Evolutionary conservation across 1,284 basidiomycete species (phyloP).

Genomic region (Bondarzewia mesenterica): DNA sequence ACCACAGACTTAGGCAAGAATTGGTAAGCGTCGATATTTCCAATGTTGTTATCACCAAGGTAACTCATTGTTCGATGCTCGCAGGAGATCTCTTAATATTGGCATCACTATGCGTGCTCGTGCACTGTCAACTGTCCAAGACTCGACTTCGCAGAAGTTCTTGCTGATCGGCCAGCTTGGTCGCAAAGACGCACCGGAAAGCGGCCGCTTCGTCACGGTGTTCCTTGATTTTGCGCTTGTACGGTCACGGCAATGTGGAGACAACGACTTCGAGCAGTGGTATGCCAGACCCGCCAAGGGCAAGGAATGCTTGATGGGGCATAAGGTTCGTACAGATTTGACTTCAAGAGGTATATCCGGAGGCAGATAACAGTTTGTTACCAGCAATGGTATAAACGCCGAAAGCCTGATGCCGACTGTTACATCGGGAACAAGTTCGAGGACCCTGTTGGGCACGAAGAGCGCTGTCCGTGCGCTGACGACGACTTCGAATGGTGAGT

Average conservation of each 20-base stretch:
- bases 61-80: too few relatives aligned
- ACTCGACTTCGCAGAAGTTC: slow-evolving; percentile 93
- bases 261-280: slow-evolving; percentile 84
- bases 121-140: slow-evolving; percentile 78
- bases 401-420: slow-evolving; percentile 81
- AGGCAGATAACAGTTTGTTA: not conserved
- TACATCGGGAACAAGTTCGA: slow-evolving; percentile 90
- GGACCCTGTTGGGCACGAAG: slow-evolving; percentile 79
- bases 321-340: slow-evolving; percentile 52
- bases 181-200: slow-evolving; percentile 49
- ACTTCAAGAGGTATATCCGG: not conserved
- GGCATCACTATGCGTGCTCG: slow-evolving; percentile 70
- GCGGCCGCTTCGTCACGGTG: slow-evolving; percentile 66
- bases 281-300: slow-evolving; percentile 62
- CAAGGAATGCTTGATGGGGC: slow-evolving; percentile 89
- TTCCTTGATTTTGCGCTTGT: slow-evolving; percentile 81
- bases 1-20: slow-evolving; percentile 79
- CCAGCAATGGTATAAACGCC: slow-evolving; percentile 89
- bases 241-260: slow-evolving; percentile 62
- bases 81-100: slow-evolving; percentile 66
- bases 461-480: slow-evolving; percentile 78
- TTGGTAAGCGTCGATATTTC: slow-evolving; percentile 54
- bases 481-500: slow-evolving; percentile 92
- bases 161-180: slow-evolving; percentile 74
- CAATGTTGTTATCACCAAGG: not conserved